Conservation (phyloP, 1,284 basidiomycete species). For the Cryptococcus sp. region DNA sequence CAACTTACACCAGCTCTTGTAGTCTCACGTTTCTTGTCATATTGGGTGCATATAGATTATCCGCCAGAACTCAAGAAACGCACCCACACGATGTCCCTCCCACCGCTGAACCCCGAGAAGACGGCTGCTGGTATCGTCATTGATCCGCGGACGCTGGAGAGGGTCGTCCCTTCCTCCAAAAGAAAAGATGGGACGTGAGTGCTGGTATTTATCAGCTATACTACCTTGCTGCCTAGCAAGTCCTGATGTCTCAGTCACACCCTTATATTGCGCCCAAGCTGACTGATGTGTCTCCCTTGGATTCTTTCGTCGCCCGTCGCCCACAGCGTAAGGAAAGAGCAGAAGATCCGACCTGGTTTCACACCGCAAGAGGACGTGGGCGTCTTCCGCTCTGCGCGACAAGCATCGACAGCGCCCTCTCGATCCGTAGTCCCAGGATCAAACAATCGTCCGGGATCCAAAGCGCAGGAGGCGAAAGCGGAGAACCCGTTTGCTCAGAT, state of each 20-base stretch:
- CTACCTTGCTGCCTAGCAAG: neutral
- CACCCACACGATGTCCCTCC: conserved; percentile 64
- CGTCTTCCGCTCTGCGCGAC: conserved; percentile 75
- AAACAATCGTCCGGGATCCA: conserved; percentile 12
- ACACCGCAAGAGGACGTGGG: conserved; percentile 91
- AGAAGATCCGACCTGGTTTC: conserved; percentile 88
- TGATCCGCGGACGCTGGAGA: conserved; percentile 77
- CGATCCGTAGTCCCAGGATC: conserved; percentile 37
- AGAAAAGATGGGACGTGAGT: conserved; percentile 87
- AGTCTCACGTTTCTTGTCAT: too few relatives aligned
- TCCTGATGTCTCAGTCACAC: neutral
- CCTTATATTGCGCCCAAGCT: neutral
- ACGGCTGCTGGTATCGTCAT: conserved; percentile 76
- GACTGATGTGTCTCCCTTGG: neutral
- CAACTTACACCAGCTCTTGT: too few relatives aligned
- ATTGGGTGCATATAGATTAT: too few relatives aligned
- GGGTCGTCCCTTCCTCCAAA: conserved; percentile 80
- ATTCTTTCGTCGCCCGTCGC: neutral
- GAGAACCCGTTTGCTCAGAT: conserved; percentile 28
- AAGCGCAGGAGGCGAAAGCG: conserved; percentile 24
- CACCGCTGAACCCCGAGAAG: conserved; percentile 69
- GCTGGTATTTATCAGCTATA: neutral
- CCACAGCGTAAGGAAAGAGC: conserved; percentile 77
- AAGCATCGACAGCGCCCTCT: conserved; percentile 60
- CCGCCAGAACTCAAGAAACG: too few relatives aligned